These are phyloP conservation scores for Verticillium dahliae DNA, from an alignment of 2,329 filamentous ascomycete genomes.

Conservation along the genomic window DNA sequence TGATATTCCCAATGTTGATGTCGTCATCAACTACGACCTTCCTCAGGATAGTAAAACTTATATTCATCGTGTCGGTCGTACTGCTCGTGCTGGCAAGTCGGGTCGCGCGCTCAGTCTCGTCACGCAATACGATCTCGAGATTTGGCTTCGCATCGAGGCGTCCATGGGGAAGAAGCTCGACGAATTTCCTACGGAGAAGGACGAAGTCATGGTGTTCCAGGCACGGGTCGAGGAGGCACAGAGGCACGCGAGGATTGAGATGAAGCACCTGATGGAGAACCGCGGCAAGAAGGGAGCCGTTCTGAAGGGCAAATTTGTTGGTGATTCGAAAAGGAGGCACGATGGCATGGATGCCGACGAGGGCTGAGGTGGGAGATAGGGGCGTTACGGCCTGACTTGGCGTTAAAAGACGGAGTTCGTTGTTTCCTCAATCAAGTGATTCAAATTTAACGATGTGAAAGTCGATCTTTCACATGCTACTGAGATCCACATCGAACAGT, in stretches of 20 bases:
- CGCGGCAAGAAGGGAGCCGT: constrained; percentile 48
- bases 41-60: constrained; percentile 85
- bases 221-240: constrained; percentile 78
- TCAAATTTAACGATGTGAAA: no score
- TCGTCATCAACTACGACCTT: constrained; percentile 81
- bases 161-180: constrained; percentile 71
- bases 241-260: constrained; percentile 67
- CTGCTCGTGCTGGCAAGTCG: constrained; percentile 77
- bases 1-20: constrained; percentile 86
- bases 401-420: not conserved
- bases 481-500: no score
- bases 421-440: not conserved
- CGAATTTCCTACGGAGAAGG: constrained; percentile 65
- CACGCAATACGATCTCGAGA: constrained; percentile 81
- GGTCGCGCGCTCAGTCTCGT: constrained; percentile 76
- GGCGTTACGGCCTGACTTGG: not conserved
- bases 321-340: constrained; percentile 29
- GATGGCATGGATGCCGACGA: constrained; percentile 73
- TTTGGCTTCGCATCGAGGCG: constrained; percentile 75
- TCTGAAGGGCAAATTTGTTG: constrained; percentile 40
- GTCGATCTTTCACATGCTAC: no score
- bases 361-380: constrained; percentile 34
- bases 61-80: constrained; percentile 82
- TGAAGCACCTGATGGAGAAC: constrained; percentile 74
- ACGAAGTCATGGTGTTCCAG: constrained; percentile 79